These are phyloP conservation scores for Rhizoctonia solani DNA, from an alignment of 1,284 basidiomycete genomes.

Conservation along the genomic window DNA sequence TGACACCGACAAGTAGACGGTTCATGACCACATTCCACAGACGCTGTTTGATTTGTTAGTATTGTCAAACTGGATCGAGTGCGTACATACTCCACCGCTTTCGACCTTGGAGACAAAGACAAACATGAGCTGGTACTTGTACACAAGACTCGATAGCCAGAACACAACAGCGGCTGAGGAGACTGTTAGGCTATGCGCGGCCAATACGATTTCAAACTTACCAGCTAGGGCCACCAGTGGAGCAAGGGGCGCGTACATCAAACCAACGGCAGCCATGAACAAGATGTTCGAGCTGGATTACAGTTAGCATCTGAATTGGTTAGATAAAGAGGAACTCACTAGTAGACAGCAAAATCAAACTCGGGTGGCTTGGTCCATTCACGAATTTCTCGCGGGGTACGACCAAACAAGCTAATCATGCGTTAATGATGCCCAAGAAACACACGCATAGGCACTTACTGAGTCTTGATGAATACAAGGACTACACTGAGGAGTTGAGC, in stretches of 20 bases:
- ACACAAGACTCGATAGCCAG: constrained; percentile 60
- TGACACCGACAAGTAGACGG: constrained; percentile 70
- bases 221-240: constrained; percentile 69
- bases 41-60: constrained; percentile 56
- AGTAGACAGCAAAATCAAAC: constrained; percentile 90
- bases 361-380: constrained; percentile 95
- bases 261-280: constrained; percentile 83
- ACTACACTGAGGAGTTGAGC: constrained; percentile 93
- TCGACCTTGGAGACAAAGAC: constrained; percentile 87
- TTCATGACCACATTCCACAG: constrained; percentile 93
- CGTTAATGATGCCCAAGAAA: constrained; percentile 22
- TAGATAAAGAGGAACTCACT: constrained; percentile 54
- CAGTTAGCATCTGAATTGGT: background rate
- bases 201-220: background rate
- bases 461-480: constrained; percentile 82
- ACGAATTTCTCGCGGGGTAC: constrained; percentile 93
- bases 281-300: constrained; percentile 46
- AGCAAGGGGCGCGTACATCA: constrained; percentile 91
- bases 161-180: constrained; percentile 73
- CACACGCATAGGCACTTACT: constrained; percentile 47
- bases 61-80: constrained; percentile 22
- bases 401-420: constrained; percentile 73
- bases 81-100: constrained; percentile 78
- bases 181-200: constrained; percentile 41
- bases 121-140: constrained; percentile 94